Conservation (phyloP, 371 early-diverging fungal species). For the Actinomucor elegans region DNA sequence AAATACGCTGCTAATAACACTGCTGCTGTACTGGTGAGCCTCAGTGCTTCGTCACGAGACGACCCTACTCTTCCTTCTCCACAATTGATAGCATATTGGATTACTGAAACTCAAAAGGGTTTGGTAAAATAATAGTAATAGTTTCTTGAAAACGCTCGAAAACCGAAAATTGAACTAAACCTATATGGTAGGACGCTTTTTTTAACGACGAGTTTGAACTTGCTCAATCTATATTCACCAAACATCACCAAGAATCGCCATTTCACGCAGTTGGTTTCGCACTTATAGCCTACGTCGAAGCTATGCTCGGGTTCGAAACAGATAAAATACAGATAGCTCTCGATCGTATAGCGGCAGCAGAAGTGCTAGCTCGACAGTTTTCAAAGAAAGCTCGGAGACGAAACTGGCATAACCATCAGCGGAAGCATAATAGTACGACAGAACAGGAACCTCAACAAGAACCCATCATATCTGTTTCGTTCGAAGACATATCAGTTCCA, state of each 20-base stretch:
- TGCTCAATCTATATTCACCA: constrained; percentile 37
- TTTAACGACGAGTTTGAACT: constrained; percentile 48
- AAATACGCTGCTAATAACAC: constrained; percentile 42
- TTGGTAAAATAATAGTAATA: constrained; percentile 27
- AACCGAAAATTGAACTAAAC: background rate
- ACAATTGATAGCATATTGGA: constrained; percentile 39
- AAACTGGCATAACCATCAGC: constrained; percentile 11
- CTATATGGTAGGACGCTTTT: constrained; percentile 38
- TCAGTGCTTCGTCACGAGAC: constrained; percentile 23
- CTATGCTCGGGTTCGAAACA: constrained; percentile 45
- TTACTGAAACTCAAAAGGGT: constrained; percentile 45
- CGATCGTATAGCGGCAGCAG: constrained; percentile 41
- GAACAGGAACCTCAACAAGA: background rate
- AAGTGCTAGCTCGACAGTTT: constrained; percentile 32
- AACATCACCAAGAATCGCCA: constrained; percentile 42
- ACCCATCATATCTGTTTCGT: background rate
- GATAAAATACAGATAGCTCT: constrained; percentile 41
- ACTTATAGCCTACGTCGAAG: constrained; percentile 49
- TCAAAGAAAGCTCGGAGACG: constrained; percentile 30
- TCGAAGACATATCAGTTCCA: too few species aligned
- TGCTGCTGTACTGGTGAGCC: constrained; percentile 18
- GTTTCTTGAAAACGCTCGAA: background rate
- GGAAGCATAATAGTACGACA: background rate
- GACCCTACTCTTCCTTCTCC: constrained; percentile 31
- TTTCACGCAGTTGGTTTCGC: constrained; percentile 54